phyloP scores from a whole-genome alignment of 2,329 filamentous ascomycete species.

The Monosporascus sp. region DNA sequence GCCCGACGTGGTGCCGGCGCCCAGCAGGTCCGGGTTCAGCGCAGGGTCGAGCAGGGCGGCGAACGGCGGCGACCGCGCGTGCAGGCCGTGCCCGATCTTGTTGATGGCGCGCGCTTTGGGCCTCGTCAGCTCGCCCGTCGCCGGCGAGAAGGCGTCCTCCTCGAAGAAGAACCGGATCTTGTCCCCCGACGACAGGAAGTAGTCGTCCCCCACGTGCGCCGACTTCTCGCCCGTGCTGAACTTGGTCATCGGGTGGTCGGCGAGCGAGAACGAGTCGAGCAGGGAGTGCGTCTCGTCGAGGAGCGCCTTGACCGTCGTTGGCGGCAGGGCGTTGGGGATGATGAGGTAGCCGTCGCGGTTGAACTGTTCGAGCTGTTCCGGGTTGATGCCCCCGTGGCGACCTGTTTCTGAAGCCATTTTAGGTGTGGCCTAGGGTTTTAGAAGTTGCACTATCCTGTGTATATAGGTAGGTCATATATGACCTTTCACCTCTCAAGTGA shows the following conservation, averaged over 20 bases:
- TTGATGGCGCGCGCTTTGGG: constrained; percentile 85
- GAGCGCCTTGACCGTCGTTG: constrained; percentile 59
- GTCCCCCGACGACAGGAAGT: constrained; percentile 86
- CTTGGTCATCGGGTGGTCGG: constrained; percentile 83
- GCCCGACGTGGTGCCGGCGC: constrained; percentile 40
- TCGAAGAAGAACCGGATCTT: constrained; percentile 97
- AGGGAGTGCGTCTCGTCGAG: constrained; percentile 70
- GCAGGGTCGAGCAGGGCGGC: constrained; percentile 43
- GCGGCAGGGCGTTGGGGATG: constrained; percentile 69
- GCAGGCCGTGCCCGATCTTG: constrained; percentile 77
- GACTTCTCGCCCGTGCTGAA: constrained; percentile 78
- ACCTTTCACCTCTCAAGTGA: too few species aligned
- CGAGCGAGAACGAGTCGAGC: constrained; percentile 70
- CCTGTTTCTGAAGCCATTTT: constrained; percentile 10
- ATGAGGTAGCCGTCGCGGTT: constrained; percentile 84
- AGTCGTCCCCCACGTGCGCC: constrained; percentile 85
- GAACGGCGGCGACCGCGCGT: constrained; percentile 64
- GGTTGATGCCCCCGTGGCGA: constrained; percentile 53
- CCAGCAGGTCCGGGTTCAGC: constrained; percentile 37
- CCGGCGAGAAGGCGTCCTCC: constrained; percentile 74
- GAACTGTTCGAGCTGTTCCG: constrained; percentile 67
- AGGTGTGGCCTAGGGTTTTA: not conserved
- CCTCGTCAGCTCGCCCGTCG: constrained; percentile 58
- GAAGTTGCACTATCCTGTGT: too few species aligned
- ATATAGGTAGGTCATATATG: too few species aligned